Base-by-base conservation (phyloP, 2,329 filamentous ascomycete species). In the Fusarium siculi region DNA sequence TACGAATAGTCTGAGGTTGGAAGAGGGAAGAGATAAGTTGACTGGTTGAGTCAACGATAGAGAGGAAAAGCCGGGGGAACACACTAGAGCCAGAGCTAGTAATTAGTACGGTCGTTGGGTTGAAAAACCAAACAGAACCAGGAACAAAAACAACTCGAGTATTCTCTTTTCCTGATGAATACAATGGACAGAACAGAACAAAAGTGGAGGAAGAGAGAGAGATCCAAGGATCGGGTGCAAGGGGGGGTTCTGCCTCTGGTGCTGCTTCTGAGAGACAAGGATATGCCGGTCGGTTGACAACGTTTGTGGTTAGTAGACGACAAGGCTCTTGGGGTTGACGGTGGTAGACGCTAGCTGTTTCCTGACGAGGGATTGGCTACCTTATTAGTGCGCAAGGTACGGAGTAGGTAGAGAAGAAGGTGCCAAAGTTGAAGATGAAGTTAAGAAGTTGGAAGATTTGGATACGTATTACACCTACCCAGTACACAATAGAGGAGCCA, bases 221-320 rank as follows among this genome's bases (percentile, higher is more conserved):
- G 66, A 62, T 43, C 47, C 68, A 70, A 56, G 70, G 60, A 56
- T 70, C 42, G 42, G 42, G 43, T 52, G 42, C 65, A 54, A 49
- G 66, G 67, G 66, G 59, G 60, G 54, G 43, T 32, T 44, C 39
- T 62, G 49, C 32, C 18, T 53, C 50, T 53, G 50, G 34, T 39
- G 34, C 50, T 40, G 50, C 50, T 40, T 54, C 50, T 54, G 23
- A 49, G 55, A 61, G 43, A 40, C 70, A 66, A 60, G 74, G 74
- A 70, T 59, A 63, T 54, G 61, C 74, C 40, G 28, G 67, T 37
- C 74, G 70, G 74, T 56, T 54, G 66, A 74, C 57, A 66, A 76
- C 72, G 74, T 61, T 76, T 76, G 39, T 34, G 70, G 74, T 58
- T 75, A 76, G 74, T 74, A 75, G 73, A 49, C 40, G 40, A 69